phyloP scores from a whole-genome alignment of 257 asterid species.

The Fraxinus americana region DNA sequence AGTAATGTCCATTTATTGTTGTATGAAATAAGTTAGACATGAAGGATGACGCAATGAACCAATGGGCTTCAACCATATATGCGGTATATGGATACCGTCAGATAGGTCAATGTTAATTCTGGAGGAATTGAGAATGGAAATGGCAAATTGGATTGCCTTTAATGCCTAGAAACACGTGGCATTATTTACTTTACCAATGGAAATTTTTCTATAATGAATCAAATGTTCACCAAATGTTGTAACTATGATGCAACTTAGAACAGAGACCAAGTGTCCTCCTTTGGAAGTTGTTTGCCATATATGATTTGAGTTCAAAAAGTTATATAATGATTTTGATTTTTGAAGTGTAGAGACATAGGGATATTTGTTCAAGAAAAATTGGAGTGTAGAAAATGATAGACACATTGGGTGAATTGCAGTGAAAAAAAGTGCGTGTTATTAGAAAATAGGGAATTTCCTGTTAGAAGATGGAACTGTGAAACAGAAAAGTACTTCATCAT shows the following conservation, averaged over 20 bases:
- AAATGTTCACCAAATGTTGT: not conserved
- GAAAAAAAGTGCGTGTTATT: not conserved
- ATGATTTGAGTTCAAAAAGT: not conserved
- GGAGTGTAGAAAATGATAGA: not conserved
- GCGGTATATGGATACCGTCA: not conserved
- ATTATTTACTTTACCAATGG: not conserved
- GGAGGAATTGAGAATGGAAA: slow-evolving; percentile 1
- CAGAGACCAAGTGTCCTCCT: not conserved
- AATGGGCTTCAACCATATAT: not conserved
- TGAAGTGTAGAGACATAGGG: not conserved
- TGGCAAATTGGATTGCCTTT: not conserved
- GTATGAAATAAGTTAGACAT: not conserved
- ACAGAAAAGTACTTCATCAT: not conserved
- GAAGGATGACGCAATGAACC: slow-evolving; percentile 1
- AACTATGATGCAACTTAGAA: not conserved
- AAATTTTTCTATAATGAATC: not conserved
- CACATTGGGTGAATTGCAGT: not conserved
- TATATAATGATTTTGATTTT: not conserved
- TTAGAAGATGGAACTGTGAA: not conserved
- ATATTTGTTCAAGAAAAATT: not conserved
- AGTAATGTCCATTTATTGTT: not conserved
- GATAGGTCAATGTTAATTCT: not conserved
- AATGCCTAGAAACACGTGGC: not conserved
- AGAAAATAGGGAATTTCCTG: slow-evolving; percentile 10
- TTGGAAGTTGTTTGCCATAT: not conserved